Percentiles rank a stretch among this genome's conserved stretches.
Conservation (phyloP, 352 stramenopile genomes). For the Elongisporangium senticosum region DNA sequence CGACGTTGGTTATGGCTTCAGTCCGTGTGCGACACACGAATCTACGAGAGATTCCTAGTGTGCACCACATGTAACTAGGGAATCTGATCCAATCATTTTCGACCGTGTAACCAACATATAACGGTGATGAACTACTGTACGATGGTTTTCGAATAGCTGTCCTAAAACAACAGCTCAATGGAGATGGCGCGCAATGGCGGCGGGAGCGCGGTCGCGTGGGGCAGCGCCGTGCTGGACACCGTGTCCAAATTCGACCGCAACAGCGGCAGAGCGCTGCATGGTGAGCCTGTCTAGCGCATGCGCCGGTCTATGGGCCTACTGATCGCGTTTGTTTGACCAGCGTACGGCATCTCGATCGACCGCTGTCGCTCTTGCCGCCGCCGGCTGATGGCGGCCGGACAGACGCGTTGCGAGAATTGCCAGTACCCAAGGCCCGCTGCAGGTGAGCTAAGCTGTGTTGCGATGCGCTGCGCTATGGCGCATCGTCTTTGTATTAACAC, state of each 20-base stretch:
- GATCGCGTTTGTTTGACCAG: conserved; percentile 14
- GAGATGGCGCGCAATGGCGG: not conserved
- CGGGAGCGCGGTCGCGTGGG: conserved; percentile 15
- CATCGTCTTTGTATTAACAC: not conserved
- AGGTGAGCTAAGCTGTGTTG: conserved; percentile 8
- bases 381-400: conserved; percentile 22
- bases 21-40: not conserved
- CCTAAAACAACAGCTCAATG: not conserved
- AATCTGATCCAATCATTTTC: not conserved
- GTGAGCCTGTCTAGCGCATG: conserved; percentile 21
- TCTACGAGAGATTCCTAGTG: not conserved
- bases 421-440: conserved; percentile 31
- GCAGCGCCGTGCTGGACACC: conserved; percentile 28
- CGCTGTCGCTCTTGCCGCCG: conserved; percentile 41
- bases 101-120: not conserved
- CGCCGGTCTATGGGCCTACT: not conserved
- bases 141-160: not conserved
- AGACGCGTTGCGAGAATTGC: conserved; percentile 34
- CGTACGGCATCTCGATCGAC: conserved; percentile 56
- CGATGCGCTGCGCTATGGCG: not conserved
- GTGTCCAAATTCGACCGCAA: conserved; percentile 45
- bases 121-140: not conserved
- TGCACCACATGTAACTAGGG: not conserved
- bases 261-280: conserved; percentile 41
- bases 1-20: not conserved